A percentile compares a stretch with the other conserved stretches of the same genome.
Conservation (phyloP, 176 grass and related monocot species). For the Puccinellia tenuiflora region DNA sequence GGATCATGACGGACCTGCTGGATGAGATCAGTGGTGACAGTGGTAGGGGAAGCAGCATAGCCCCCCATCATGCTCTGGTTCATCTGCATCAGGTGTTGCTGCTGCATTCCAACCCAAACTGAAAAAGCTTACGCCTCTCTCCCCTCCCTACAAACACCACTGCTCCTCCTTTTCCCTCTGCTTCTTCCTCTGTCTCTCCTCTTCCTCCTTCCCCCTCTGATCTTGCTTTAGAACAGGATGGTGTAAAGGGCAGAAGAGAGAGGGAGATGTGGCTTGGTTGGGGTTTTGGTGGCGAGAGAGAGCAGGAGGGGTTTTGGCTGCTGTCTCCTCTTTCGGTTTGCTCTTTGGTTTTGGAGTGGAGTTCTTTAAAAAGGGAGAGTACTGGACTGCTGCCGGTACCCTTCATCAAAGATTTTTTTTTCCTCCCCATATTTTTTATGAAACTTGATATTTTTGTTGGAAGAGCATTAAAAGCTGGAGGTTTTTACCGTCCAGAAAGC, state of each 20-base stretch:
- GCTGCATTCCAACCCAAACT: conserved; percentile 48
- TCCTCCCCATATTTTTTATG: neutral
- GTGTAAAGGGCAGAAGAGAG: neutral
- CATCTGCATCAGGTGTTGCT: conserved; percentile 97
- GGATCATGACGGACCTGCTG: conserved; percentile 76
- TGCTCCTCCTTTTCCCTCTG: neutral
- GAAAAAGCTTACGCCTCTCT: conserved; percentile 10
- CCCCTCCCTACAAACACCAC: conserved; percentile 12
- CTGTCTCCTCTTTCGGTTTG: neutral
- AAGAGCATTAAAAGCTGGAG: neutral
- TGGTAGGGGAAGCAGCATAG: conserved; percentile 59
- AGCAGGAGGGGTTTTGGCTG: conserved; percentile 1
- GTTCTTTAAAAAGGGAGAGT: conserved; percentile 24
- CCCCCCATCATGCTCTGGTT: conserved; percentile 93
- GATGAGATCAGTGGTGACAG: conserved; percentile 91
- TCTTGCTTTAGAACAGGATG: conserved; percentile 25
- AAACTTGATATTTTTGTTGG: neutral
- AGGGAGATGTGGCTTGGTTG: neutral
- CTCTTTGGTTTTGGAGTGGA: conserved; percentile 18
- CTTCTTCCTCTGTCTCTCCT: conserved; percentile 22
- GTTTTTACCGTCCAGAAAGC: conserved; percentile 17
- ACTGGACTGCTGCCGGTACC: neutral
- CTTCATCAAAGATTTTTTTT: neutral
- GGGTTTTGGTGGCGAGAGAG: conserved; percentile 37
- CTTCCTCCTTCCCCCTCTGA: conserved; percentile 15